Base-by-base conservation (phyloP, 495 filamentous ascomycete species). In the Letharia lupina region DNA sequence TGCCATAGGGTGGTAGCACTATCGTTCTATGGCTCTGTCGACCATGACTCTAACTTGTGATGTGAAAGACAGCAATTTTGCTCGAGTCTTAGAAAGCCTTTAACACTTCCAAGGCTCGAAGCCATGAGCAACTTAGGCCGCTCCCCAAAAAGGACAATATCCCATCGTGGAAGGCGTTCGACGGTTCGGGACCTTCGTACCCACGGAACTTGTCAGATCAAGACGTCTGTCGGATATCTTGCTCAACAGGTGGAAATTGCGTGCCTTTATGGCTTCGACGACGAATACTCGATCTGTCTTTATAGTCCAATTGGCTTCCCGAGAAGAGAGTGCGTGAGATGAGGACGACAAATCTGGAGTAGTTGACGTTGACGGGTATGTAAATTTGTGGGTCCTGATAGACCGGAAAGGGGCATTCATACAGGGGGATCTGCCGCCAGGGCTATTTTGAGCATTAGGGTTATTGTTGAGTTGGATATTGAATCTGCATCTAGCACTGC, bases 381-480 rank as follows among this genome's bases (percentile, higher is more conserved):
- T 13, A 20, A 28, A 16, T 33, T 56, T 16, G 52, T 33, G 52
- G 52, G 28, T 15, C 13, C 13, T 18, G 31, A 35, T 56, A 56
- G 52, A 56, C 3, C 12, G 11, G 11, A 56, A 56, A 56, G 28
- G 52, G 52, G 31, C 7, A 33, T 35, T 16, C 0, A 35, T 33
- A 56, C 52, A 56, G 52, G 52, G 52, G 52, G 52, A 56, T 56
- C 52, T 16, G 31, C 31, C 52, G 52, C 52, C 52, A 56, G 11
- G 6, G 52, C 52, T 56, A 56, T 56, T 56, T 56, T 35, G 28
- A 35, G 52, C 28, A 28, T 33, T 35, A 56, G 31, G 52, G 31
- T 56, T 35, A 56, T 56, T 56, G 52, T 56, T 56, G 28, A 56
- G 52, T 6, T 33, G 52, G 11, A 56, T 33, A 56, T 56, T 56